These are phyloP conservation scores for Malus sylvestris DNA, from an alignment of 306 rosid species.

Conservation along the genomic window DNA sequence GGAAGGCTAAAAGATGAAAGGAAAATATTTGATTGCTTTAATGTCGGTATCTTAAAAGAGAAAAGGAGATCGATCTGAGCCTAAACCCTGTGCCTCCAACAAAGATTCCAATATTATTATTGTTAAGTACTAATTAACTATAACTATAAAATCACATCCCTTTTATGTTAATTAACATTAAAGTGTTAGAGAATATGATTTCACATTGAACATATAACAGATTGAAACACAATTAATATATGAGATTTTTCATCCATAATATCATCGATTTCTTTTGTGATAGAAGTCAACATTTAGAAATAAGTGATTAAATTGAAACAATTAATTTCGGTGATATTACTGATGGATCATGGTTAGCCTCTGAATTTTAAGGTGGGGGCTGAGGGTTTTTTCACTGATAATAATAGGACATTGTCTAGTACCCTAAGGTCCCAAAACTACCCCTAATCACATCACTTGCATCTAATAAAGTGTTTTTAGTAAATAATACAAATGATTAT, in stretches of 20 bases:
- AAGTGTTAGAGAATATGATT: background rate
- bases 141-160: background rate
- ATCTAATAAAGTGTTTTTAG: background rate
- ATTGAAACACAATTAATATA: too few species aligned
- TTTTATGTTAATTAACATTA: background rate
- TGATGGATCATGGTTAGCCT: too few species aligned
- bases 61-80: background rate
- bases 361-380: background rate
- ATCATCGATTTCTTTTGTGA: too few species aligned
- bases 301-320: too few species aligned
- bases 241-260: too few species aligned
- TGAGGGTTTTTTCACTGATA: background rate
- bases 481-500: background rate
- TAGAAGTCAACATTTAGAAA: too few species aligned
- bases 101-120: slow-evolving; percentile 3
- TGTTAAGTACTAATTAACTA: background rate
- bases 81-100: background rate
- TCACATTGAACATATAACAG: too few species aligned
- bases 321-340: too few species aligned
- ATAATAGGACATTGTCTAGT: background rate
- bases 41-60: background rate
- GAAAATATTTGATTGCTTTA: background rate
- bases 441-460: background rate
- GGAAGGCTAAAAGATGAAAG: background rate
- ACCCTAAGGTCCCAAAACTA: background rate